phyloP scores from a whole-genome alignment of 345 rosid species.

The Eucalyptus pauciflora region DNA sequence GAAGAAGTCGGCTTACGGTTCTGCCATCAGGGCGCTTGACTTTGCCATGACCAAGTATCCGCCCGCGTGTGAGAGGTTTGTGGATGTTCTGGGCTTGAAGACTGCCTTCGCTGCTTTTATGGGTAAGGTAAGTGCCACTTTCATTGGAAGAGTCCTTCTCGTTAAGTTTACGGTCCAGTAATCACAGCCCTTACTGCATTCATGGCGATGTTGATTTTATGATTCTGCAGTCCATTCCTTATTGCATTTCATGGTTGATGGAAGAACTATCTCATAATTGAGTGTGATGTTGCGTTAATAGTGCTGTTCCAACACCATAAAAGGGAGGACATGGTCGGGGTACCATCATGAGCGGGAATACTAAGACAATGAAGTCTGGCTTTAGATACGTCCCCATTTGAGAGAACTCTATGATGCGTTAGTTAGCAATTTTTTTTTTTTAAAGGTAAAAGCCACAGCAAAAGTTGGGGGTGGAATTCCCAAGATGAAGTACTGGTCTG shows the following conservation, averaged over 20 bases:
- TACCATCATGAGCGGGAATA: background rate
- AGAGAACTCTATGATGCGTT: background rate
- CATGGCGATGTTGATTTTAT: background rate
- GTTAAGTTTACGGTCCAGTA: background rate
- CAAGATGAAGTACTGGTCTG: background rate
- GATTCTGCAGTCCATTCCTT: background rate
- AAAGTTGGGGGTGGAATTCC: background rate
- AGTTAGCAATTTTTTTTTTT: background rate
- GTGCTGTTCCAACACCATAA: background rate
- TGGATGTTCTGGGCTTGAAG: conserved; percentile 91
- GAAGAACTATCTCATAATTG: background rate
- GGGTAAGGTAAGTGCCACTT: conserved; percentile 90
- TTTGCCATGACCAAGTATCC: conserved; percentile 96
- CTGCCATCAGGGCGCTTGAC: conserved; percentile 88
- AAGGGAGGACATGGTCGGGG: background rate
- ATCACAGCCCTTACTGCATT: background rate
- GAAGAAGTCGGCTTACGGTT: conserved; percentile 90
- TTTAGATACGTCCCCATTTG: background rate
- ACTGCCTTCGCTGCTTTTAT: conserved; percentile 96
- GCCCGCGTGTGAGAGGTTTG: conserved; percentile 93
- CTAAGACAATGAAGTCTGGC: background rate
- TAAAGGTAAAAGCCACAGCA: background rate
- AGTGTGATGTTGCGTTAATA: background rate
- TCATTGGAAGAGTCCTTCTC: background rate
- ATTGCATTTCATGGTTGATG: background rate